These are phyloP conservation scores for Hymenoscyphus repandus DNA, from an alignment of 2,329 filamentous ascomycete genomes.

Conservation along the genomic window DNA sequence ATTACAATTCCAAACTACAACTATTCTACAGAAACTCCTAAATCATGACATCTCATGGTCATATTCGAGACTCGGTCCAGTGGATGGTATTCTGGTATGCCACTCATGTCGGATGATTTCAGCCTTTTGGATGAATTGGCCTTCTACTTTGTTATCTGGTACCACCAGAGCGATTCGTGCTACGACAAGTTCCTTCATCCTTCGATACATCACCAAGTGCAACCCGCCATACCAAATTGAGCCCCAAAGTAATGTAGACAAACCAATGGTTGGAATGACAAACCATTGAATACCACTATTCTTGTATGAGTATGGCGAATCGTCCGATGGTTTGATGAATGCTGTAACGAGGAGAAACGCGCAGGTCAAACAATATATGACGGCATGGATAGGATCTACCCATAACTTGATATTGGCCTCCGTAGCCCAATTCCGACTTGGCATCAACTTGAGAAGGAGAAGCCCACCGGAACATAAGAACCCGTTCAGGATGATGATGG, in stretches of 20 bases:
- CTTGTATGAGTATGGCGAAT: conserved; percentile 7
- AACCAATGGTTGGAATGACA: neutral
- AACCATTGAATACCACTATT: neutral
- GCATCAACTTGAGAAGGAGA: neutral
- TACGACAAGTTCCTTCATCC: neutral
- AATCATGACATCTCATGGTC: neutral
- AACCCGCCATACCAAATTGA: neutral
- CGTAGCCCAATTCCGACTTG: neutral
- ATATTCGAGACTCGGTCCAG: neutral
- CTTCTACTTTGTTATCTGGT: neutral
- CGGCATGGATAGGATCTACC: conserved; percentile 1
- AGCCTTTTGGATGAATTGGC: conserved; percentile 1
- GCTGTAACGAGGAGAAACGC: conserved; percentile 5
- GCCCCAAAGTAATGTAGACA: neutral
- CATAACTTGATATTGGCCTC: conserved; percentile 8
- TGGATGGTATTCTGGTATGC: neutral
- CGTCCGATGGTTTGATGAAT: conserved; percentile 3
- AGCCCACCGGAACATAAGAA: conserved; percentile 1
- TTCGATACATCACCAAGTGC: neutral
- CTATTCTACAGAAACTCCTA: neutral
- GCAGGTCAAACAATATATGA: conserved; percentile 2
- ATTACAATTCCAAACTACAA: neutral
- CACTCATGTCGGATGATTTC: neutral
- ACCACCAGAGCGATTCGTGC: neutral
- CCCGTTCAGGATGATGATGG: neutral